phyloP scores from a whole-genome alignment of 257 asterid species.

The Solanum boliviense region DNA sequence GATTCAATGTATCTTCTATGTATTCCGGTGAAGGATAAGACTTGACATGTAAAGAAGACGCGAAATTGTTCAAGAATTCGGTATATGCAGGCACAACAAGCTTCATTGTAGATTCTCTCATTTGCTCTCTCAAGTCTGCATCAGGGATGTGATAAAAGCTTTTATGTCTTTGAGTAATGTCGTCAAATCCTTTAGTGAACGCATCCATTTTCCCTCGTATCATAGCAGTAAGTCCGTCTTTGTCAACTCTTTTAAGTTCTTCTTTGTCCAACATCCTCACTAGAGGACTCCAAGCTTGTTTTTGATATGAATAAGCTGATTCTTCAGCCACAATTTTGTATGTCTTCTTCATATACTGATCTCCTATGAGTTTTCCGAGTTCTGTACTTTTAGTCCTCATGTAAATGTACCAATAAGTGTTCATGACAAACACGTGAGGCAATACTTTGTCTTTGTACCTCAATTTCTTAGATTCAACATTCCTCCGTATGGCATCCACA shows the following conservation, averaged over 20 bases:
- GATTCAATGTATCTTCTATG: slow-evolving; percentile 28
- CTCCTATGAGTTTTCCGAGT: slow-evolving; percentile 57
- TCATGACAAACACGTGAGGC: slow-evolving; percentile 49
- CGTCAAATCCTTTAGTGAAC: slow-evolving; percentile 42
- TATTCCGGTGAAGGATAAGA: slow-evolving; percentile 23
- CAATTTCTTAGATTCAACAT: slow-evolving; percentile 38
- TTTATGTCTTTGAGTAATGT: slow-evolving; percentile 35
- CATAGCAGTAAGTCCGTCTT: slow-evolving; percentile 13
- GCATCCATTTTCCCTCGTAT: slow-evolving; percentile 47
- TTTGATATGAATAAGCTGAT: slow-evolving; percentile 62
- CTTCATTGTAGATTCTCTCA: slow-evolving; percentile 45
- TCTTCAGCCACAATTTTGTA: slow-evolving; percentile 61
- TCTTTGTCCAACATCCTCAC: slow-evolving; percentile 37
- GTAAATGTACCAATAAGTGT: slow-evolving; percentile 72
- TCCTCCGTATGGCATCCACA: slow-evolving; percentile 70
- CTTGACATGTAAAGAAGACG: slow-evolving; percentile 22
- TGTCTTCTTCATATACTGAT: slow-evolving; percentile 45
- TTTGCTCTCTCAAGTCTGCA: slow-evolving; percentile 68
- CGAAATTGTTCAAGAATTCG: slow-evolving; percentile 29
- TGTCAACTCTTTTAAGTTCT: slow-evolving; percentile 15
- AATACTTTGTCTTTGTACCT: slow-evolving; percentile 46
- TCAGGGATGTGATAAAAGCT: slow-evolving; percentile 49
- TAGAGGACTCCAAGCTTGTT: slow-evolving; percentile 63
- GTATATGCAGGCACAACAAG: slow-evolving; percentile 43
- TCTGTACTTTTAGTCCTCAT: slow-evolving; percentile 56